These are phyloP conservation scores for Lecanicillium sp. DNA, from an alignment of 2,329 filamentous ascomycete genomes.

Conservation along the genomic window DNA sequence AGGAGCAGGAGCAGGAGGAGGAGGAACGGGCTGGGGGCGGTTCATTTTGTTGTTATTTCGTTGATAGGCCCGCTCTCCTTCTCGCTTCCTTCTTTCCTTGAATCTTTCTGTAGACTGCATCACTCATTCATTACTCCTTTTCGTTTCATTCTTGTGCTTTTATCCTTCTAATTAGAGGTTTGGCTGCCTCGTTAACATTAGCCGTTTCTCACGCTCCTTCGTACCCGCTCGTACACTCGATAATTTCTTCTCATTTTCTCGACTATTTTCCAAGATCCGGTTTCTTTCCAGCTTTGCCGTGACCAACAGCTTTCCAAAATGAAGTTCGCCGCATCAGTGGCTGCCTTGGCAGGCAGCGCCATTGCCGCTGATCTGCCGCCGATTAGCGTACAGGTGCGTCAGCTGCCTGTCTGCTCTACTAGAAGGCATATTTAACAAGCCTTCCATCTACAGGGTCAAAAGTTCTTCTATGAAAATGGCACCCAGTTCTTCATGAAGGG, in stretches of 20 bases:
- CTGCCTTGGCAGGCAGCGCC: constrained; percentile 34
- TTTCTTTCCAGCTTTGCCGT: constrained; percentile 17
- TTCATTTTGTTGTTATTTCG: not conserved
- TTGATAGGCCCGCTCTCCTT: constrained; percentile 2
- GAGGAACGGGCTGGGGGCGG: too few relatives aligned
- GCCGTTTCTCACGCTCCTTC: constrained; percentile 9
- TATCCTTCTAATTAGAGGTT: constrained; percentile 7
- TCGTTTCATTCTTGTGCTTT: constrained; percentile 5
- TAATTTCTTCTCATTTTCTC: constrained; percentile 6
- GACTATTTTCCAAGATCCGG: constrained; percentile 3
- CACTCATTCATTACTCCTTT: constrained; percentile 8
- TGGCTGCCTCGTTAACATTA: constrained; percentile 9
- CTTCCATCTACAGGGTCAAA: constrained; percentile 49
- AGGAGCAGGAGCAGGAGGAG: too few relatives aligned
- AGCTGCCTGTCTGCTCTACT: not conserved
- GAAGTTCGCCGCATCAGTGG: constrained; percentile 18
- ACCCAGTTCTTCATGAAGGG: constrained; percentile 75
- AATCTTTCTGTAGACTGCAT: constrained; percentile 4
- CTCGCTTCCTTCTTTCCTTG: constrained; percentile 4
- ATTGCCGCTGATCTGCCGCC: constrained; percentile 41
- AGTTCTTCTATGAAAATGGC: constrained; percentile 81
- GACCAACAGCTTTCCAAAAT: constrained; percentile 9
- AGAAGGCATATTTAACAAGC: constrained; percentile 1
- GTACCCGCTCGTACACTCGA: constrained; percentile 2
- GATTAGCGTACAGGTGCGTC: constrained; percentile 60